Evolutionary conservation across 805 yeast species (phyloP), one percentile per base, ranked within the genome.

Genomic region (Maudiozyma pseudohumilis): DNA sequence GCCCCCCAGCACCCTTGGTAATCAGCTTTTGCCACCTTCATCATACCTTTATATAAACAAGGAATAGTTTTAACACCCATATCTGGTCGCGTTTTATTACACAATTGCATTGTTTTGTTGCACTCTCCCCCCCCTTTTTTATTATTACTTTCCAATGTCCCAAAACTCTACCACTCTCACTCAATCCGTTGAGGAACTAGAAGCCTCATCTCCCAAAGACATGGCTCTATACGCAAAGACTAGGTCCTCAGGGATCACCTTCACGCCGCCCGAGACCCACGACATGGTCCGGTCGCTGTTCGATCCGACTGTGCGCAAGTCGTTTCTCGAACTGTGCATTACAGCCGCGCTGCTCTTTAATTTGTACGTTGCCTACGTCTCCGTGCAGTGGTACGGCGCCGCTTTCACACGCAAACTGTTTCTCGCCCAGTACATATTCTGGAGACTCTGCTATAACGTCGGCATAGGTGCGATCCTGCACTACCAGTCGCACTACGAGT

Each of bases 261-360:
- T 65, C 34, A 37, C 45, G 5, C 66, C 65, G 1, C 69, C 69
- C 10, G 49, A 72, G 47, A 84, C 94, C 22, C 80, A 79, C 50
- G 94, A 84, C 53, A 83, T 84, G 92, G 80, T 84, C 24, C 69
- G 85, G 44, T 78, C 89, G 1, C 62, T 85, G 35, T 77, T 84
- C 48, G 89, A 84, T 60, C 92, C 94, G 2, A 70, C 79, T 1
- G 59, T 82, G 36, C 68, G 71, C 36, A 85, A 84, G 52, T 77
- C 88, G 0, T 59, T 72, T 36, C 68, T 77, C 34, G 95, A 84
- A 52, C 45, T 69, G n/a, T 47, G 71, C 27, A 82, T 83, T 40
- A 67, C 80, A 17, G 36, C 65, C 2, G 53, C 70, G 1, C 54
- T 77, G 30, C 28, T 58, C 4, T 46, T 61, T 1, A 65, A 68